phyloP scores from a whole-genome alignment of 2,329 filamentous ascomycete genomes.

The Aspergillus sp. region DNA sequence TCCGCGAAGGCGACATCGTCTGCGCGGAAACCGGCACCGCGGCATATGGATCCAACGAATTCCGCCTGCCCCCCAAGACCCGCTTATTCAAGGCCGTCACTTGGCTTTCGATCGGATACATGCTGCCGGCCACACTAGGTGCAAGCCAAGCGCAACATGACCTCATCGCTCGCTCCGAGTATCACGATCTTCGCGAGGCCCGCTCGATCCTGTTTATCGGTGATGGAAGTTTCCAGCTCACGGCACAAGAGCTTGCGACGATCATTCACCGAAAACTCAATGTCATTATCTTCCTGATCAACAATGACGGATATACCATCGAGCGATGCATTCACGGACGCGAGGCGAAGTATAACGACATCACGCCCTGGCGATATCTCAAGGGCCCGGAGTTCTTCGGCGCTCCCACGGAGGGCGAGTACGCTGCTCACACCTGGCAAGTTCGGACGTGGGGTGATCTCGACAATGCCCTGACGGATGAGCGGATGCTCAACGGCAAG shows the following conservation, averaged over 20 bases:
- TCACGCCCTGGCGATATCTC: constrained; percentile 53
- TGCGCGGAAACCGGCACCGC: constrained; percentile 61
- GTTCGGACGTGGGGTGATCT: constrained; percentile 50
- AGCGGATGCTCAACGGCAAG: constrained; percentile 37
- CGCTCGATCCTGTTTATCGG: constrained; percentile 61
- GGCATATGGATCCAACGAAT: constrained; percentile 53
- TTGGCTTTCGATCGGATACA: constrained; percentile 63
- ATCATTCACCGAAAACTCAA: constrained; percentile 58
- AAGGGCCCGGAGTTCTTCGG: constrained; percentile 52
- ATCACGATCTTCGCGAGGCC: constrained; percentile 19
- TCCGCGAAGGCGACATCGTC: constrained; percentile 55
- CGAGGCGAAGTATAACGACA: constrained; percentile 56
- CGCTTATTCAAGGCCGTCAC: constrained; percentile 54
- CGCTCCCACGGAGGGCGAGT: constrained; percentile 31
- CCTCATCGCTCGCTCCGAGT: constrained; percentile 13
- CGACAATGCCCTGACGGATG: constrained; percentile 37
- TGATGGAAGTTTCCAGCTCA: constrained; percentile 66
- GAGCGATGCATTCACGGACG: constrained; percentile 59
- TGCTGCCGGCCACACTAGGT: constrained; percentile 58
- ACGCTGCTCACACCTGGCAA: constrained; percentile 39
- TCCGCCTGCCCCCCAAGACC: constrained; percentile 51
- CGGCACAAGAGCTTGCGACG: constrained; percentile 64
- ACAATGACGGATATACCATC: constrained; percentile 61
- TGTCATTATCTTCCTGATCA: constrained; percentile 54
- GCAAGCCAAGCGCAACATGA: constrained; percentile 52